These are phyloP conservation scores for Scytalidium sp. DNA, from an alignment of 2,329 filamentous ascomycete species.

Conservation along the genomic window DNA sequence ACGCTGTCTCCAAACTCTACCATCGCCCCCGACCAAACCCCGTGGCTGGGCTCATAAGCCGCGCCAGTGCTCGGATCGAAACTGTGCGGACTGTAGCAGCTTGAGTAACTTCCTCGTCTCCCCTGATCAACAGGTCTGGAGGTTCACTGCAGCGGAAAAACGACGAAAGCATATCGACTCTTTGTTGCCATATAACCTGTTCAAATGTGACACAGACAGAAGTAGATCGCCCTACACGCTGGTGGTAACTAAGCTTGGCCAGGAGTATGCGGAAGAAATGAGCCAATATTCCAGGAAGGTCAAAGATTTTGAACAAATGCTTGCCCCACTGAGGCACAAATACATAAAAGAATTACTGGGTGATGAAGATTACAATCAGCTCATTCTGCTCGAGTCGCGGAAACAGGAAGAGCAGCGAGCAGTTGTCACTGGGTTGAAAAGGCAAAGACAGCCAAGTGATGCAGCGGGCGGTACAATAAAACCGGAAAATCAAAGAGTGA, in stretches of 20 bases:
- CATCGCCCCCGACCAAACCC: background rate
- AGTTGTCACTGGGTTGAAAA: background rate
- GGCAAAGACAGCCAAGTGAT: background rate
- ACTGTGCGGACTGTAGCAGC: conserved; percentile 4
- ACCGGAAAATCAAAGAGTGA: too few relatives aligned
- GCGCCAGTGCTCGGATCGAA: background rate
- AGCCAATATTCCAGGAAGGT: background rate
- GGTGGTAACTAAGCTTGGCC: conserved; percentile 9
- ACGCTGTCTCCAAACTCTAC: conserved; percentile 2
- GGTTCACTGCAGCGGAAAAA: conserved; percentile 1
- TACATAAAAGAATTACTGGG: background rate
- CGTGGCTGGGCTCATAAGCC: conserved; percentile 5
- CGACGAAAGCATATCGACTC: conserved; percentile 5
- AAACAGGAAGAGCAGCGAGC: background rate
- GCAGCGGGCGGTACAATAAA: background rate
- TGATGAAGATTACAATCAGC: background rate
- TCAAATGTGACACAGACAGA: conserved; percentile 4
- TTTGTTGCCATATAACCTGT: background rate
- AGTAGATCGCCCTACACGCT: conserved; percentile 6
- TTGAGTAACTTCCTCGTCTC: conserved; percentile 9
- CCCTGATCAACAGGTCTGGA: background rate
- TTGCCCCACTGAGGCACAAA: background rate
- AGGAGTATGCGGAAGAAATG: background rate
- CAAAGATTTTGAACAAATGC: conserved; percentile 3
- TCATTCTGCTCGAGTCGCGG: background rate